Evolutionary conservation across 805 yeast genomes (phyloP), one percentile per base, ranked within the genome.

Genomic region (Barnettozyma wickerhamii): DNA sequence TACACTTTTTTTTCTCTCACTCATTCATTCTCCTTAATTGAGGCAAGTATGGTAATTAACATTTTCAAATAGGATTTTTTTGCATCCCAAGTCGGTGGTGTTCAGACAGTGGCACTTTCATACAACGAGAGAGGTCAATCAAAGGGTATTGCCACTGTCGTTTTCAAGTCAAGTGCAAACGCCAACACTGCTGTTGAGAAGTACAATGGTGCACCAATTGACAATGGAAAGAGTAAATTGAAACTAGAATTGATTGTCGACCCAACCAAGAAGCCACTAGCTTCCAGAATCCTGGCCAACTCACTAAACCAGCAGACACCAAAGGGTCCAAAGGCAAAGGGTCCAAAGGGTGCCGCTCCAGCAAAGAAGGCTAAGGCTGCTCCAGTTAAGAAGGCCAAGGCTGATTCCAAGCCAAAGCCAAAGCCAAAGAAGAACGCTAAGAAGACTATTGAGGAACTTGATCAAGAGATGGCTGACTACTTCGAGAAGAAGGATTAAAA

Each of bases 401-500:
- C 17, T 15, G 19, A 35, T 12, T 37, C 20, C 21, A 37, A 29
- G 13, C 21, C 30, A 19, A 45, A 53, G 42, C 53, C 51, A 45
- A 66, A 55, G 52, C 52, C 55, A 52, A 66, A 60, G 50, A 65
- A 60, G 51, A 71, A 74, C 45, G 72, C 71, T 46, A 73, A 75
- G 68, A 89, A 89, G 76, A 80, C 95, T 39, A 73, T 85, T 49
- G 98, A 86, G 64, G 91, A 93, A 68, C 79, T 91, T 60, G 99
- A 93, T 68, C 95, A 90, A 62, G 98, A 91, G 71, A 91, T 93
- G 99, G 84, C 89, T 48, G 98, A 90, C 62, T 91, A 91, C 70
- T 90, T 91, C 55, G 80, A 79, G 48, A 70, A 66, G 50, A 66
- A 67, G 48, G 65, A 65, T 40, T 58, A 56, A 46, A 18, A 31